These are phyloP conservation scores for Fusarium circinatum DNA, from an alignment of 2,329 filamentous ascomycete genomes.

Conservation along the genomic window DNA sequence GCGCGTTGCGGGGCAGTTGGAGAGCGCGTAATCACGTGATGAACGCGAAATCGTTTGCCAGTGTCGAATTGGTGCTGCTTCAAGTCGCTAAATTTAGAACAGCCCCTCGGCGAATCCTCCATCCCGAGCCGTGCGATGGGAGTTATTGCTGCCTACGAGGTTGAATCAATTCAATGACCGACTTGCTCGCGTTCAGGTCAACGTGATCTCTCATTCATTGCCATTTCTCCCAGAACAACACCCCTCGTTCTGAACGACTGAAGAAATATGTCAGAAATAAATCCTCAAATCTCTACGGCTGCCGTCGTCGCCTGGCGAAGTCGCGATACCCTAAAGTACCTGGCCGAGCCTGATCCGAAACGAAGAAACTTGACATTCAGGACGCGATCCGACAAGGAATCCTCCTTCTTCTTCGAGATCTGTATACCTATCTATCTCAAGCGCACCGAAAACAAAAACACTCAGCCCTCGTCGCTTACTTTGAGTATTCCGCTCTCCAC, in stretches of 20 bases:
- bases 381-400: accelerated
- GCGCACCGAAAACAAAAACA: not conserved
- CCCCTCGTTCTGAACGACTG: too few species aligned
- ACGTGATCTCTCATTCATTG: too few species aligned
- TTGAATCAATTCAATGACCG: not conserved
- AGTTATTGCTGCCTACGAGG: not conserved
- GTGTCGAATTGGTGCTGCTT: not conserved
- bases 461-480: not conserved
- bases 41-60: accelerated
- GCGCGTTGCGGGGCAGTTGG: not conserved
- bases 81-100: too few species aligned
- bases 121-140: not conserved
- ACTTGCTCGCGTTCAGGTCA: not conserved
- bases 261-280: not conserved
- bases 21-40: not conserved
- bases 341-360: not conserved
- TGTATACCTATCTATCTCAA: not conserved
- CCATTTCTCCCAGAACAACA: too few species aligned
- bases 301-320: not conserved
- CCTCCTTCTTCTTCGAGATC: not conserved
- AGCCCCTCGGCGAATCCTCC: not conserved
- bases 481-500: not conserved
- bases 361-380: not conserved
- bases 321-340: not conserved
- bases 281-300: not conserved